Base-by-base conservation (phyloP, 2,329 filamentous ascomycete genomes). In the Cladophialophora bantiana region DNA sequence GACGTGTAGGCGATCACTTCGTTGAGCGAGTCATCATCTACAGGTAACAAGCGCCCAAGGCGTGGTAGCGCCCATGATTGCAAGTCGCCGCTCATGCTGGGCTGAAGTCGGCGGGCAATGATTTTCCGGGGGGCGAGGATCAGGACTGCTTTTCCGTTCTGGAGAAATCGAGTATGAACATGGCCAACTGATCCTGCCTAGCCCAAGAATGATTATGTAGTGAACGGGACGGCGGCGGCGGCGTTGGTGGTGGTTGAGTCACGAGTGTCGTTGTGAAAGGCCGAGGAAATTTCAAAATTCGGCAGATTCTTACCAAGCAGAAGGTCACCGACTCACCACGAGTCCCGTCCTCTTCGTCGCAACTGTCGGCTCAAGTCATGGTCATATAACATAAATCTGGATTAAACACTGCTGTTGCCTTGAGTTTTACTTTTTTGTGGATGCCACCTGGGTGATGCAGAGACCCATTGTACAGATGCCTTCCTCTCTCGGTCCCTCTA, bases 1-100 rank as follows among this genome's bases (percentile, higher is more conserved):
- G 87, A 83, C 2, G 92, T 89, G 77, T 97, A 97, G 56, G 92
- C 88, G 71, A 98, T 84, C 52, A 97, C 86, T 76, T 98, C 92
- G 75, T 89, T 87, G 36, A 98, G 83, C 48, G 94, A 93, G 12
- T 91, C 89, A 40, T 96, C 89, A 40, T 96, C 93, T 10, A 98
- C 83, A 7, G 93, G 93, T 0, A 99, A 85, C 15, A 99, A 84
- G 75, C 88, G 88, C 31, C 89, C 88, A 7, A 99, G 86, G 75
- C 93, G 92, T 57, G 90, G 83, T 48, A 89, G 74, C 34, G 88
- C 88, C 88, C 88, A 90, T 35, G 75, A 70, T 59, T 79, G 74
- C 15, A 85, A 74, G 70, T 78, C 77, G 78, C 79, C 79, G 57
- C 70, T 73, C 76, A 78, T 78, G 38, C 15, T 53, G 31, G 12